A percentile compares a stretch with the other conserved stretches of the same genome.
Evolutionary conservation across 2,329 filamentous ascomycete species (phyloP).

Genomic region (Ustilaginoidea virens): DNA sequence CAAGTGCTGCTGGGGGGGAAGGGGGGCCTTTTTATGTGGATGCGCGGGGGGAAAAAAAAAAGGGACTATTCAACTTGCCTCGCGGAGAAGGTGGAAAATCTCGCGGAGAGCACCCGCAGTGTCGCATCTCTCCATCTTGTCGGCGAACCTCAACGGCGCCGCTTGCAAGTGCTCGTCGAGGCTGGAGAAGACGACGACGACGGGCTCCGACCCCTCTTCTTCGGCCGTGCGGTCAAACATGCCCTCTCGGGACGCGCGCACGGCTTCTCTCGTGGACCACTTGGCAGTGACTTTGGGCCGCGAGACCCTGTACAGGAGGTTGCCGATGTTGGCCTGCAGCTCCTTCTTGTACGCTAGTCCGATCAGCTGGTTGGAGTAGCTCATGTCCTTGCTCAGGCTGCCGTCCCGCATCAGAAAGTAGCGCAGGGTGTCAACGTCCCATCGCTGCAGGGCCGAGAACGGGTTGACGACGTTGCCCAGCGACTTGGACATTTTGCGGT

Average conservation of each 20-base stretch:
- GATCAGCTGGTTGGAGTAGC: slow-evolving; percentile 71
- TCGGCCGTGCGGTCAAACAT: slow-evolving; percentile 8
- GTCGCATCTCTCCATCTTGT: slow-evolving; percentile 47
- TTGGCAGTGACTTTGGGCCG: slow-evolving; percentile 34
- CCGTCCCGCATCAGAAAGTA: slow-evolving; percentile 79
- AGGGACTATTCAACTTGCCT: slow-evolving; percentile 35
- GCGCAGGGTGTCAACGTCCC: slow-evolving; percentile 73
- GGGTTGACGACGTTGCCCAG: slow-evolving; percentile 91
- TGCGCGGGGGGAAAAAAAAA: too few relatives aligned
- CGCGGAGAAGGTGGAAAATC: slow-evolving; percentile 46
- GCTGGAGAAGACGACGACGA: slow-evolving; percentile 15
- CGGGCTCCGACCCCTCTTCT: slow-evolving; percentile 2
- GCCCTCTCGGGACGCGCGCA: slow-evolving; percentile 20
- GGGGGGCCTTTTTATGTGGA: too few relatives aligned
- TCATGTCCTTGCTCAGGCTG: slow-evolving; percentile 59
- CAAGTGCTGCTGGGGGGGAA: too few relatives aligned
- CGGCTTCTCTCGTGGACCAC: slow-evolving; percentile 51
- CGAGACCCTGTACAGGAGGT: slow-evolving; percentile 58
- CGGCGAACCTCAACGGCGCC: slow-evolving; percentile 17
- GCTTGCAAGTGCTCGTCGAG: slow-evolving; percentile 11
- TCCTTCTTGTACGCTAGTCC: slow-evolving; percentile 64
- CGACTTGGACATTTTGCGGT: slow-evolving; percentile 92
- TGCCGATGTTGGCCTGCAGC: slow-evolving; percentile 65
- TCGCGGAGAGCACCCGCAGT: slow-evolving; percentile 48
- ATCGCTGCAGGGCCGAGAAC: slow-evolving; percentile 78